These are phyloP conservation scores for Microdochium bolleyi DNA, from an alignment of 2,329 filamentous ascomycete species.

Conservation along the genomic window DNA sequence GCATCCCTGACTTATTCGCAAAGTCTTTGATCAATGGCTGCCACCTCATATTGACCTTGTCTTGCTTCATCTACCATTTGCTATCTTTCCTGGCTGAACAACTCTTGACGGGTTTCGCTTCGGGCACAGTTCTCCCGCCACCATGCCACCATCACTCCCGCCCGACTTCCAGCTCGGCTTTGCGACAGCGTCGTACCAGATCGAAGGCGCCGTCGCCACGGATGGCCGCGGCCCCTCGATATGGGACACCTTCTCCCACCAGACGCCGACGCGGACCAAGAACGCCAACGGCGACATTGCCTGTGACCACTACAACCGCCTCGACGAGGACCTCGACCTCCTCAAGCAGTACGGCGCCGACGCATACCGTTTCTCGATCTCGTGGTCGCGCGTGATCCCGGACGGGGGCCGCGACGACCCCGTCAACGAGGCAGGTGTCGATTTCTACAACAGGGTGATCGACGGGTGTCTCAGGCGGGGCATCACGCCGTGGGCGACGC, in stretches of 20 bases:
- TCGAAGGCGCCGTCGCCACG: conserved; percentile 32
- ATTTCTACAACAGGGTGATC: conserved; percentile 52
- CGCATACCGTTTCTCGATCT: conserved; percentile 55
- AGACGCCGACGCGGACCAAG: conserved; percentile 29
- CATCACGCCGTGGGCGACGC: conserved; percentile 53
- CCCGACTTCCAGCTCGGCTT: conserved; percentile 30
- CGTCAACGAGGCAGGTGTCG: conserved; percentile 51
- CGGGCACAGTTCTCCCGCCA: too few relatives aligned
- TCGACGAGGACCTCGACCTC: conserved; percentile 48
- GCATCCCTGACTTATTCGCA: too few relatives aligned
- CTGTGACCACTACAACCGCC: conserved; percentile 32
- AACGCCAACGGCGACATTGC: conserved; percentile 37
- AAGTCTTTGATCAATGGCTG: too few relatives aligned
- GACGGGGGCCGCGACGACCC: conserved; percentile 55
- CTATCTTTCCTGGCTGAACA: too few relatives aligned
- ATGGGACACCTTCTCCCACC: conserved; percentile 33
- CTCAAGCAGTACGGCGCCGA: conserved; percentile 49
- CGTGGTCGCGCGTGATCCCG: conserved; percentile 60
- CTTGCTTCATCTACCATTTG: too few relatives aligned
- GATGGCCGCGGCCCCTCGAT: conserved; percentile 33
- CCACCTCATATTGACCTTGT: too few relatives aligned
- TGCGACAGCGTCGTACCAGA: conserved; percentile 33
- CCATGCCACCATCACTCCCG: conserved; percentile 12
- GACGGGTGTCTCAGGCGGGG: conserved; percentile 47
- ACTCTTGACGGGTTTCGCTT: too few relatives aligned